These are phyloP conservation scores for Vaccinium myrtillus DNA, from an alignment of 148 eudicot genomes.

Conservation along the genomic window DNA sequence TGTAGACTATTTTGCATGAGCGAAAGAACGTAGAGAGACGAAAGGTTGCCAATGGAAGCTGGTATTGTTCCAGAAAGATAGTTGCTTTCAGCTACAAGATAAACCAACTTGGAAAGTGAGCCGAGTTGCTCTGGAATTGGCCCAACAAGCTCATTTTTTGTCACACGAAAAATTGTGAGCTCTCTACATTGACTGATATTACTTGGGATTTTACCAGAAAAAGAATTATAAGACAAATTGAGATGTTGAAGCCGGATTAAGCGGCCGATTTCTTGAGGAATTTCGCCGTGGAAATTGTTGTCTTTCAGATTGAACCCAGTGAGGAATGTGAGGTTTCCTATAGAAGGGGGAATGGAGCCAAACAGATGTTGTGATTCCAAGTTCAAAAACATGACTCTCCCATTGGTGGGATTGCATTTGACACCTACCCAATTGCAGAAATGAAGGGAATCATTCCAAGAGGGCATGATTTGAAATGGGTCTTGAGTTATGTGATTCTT, in stretches of 20 bases:
- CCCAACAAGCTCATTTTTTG: constrained; percentile 30
- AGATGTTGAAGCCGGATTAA: constrained; percentile 19
- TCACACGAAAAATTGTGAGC: too few species aligned
- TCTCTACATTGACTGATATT: constrained; percentile 29
- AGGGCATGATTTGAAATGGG: constrained; percentile 17
- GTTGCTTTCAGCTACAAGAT: constrained; percentile 17
- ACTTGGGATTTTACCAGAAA: constrained; percentile 31
- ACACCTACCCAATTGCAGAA: constrained; percentile 49
- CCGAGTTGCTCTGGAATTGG: constrained; percentile 31
- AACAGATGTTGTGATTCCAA: constrained; percentile 13
- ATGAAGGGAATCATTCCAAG: constrained; percentile 43
- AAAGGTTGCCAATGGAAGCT: constrained; percentile 30
- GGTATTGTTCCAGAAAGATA: constrained; percentile 32
- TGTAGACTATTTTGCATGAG: background rate
- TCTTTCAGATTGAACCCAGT: constrained; percentile 6
- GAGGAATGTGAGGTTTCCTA: constrained; percentile 46
- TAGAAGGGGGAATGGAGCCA: constrained; percentile 35
- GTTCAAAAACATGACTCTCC: constrained; percentile 24
- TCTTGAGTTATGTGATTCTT: constrained; percentile 24
- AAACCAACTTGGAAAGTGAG: constrained; percentile 18
- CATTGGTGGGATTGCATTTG: constrained; percentile 22
- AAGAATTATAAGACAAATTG: constrained; percentile 17
- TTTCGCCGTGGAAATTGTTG: constrained; percentile 29
- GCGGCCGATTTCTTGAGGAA: constrained; percentile 38
- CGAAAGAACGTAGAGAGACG: constrained; percentile 20